Evolutionary conservation across 352 stramenopile species (phyloP), one percentile per base, ranked within the genome.

Genomic region (Globisporangium cederbergense): DNA sequence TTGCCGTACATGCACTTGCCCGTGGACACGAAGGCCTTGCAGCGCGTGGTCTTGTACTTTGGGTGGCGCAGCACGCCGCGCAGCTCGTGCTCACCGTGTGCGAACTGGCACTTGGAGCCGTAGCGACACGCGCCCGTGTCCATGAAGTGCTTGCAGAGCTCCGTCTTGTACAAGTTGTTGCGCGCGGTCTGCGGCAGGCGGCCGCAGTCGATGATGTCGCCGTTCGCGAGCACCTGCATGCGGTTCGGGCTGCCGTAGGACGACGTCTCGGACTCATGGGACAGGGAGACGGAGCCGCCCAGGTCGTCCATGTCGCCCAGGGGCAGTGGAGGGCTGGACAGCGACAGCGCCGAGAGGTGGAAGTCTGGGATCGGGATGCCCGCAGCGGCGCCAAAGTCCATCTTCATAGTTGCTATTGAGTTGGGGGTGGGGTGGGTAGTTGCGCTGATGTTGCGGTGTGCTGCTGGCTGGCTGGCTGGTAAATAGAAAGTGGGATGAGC

Each of bases 81-180:
- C 10, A 97, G 77, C 62, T 97, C 89, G 0, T 93, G 82, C 46
- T 89, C 71, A 16, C 89, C 89, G 65, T 97, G 89, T 5, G 89
- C 89, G 66, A 97, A 97, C 69, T 96, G 89, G 76, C 89, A 97
- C 72, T 95, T 95, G 73, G 75, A 78, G 8, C 82, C 88, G 68
- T 97, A 97, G 54, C 88, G 84, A 47, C 89, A 97, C 45, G 75
- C 85, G n/a, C 88, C 87, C 11, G 85, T 94, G 53, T 95, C 86
- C 34, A 79, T 90, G 62, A 86, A 97, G 59, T 95, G 90, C 67
- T 95, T 94, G 76, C 89, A 97, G 6, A 97, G 76, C 75, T 97
- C 89, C 8, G 89, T 97, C 80, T 97, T 97, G 83, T 97, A 97
- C 2, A 97, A 68, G 45, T 90, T 93, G 75, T 96, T 92, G 68